Evolutionary conservation across 2,329 filamentous ascomycete genomes (phyloP).

Genomic region (Talaromyces sp.): DNA sequence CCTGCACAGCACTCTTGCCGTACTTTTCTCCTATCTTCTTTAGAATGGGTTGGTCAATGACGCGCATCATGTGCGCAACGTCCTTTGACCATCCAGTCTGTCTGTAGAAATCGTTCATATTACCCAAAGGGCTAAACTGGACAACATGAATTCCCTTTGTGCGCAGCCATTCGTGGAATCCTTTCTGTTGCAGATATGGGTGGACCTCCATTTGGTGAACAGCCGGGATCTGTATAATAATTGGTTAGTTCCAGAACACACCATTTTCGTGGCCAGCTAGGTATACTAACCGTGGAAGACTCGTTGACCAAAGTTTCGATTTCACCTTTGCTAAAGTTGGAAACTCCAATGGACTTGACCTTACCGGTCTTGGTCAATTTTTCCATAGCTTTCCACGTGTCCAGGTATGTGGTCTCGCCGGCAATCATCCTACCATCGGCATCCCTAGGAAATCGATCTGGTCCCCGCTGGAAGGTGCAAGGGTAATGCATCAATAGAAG

Average conservation of each 20-base stretch:
- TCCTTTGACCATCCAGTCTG: slow-evolving; percentile 47
- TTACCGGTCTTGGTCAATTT: slow-evolving; percentile 38
- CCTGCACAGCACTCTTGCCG: slow-evolving; percentile 49
- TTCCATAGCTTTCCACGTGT: slow-evolving; percentile 49
- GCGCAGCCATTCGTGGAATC: slow-evolving; percentile 47
- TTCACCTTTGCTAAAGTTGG: slow-evolving; percentile 49
- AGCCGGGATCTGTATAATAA: slow-evolving; percentile 45
- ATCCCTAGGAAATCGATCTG: not conserved
- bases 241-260: no score
- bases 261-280: no score
- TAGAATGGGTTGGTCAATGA: slow-evolving; percentile 48
- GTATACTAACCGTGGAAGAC: no score
- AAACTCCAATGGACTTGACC: slow-evolving; percentile 49
- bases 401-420: slow-evolving; percentile 60
- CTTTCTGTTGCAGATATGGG: slow-evolving; percentile 58
- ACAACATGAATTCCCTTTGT: slow-evolving; percentile 52
- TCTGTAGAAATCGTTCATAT: slow-evolving; percentile 56
- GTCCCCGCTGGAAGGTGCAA: not conserved
- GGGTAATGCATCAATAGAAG: slow-evolving; percentile 83
- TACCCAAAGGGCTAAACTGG: slow-evolving; percentile 58
- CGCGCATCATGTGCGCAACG: slow-evolving; percentile 44
- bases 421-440: slow-evolving; percentile 15
- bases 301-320: slow-evolving; percentile 55
- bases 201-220: slow-evolving; percentile 81
- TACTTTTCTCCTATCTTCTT: slow-evolving; percentile 51